A percentile compares a stretch with the other conserved stretches of the same genome.
phyloP scores from a whole-genome alignment of 169 alveolate genomes.

The Plasmodium cynomolgi region DNA sequence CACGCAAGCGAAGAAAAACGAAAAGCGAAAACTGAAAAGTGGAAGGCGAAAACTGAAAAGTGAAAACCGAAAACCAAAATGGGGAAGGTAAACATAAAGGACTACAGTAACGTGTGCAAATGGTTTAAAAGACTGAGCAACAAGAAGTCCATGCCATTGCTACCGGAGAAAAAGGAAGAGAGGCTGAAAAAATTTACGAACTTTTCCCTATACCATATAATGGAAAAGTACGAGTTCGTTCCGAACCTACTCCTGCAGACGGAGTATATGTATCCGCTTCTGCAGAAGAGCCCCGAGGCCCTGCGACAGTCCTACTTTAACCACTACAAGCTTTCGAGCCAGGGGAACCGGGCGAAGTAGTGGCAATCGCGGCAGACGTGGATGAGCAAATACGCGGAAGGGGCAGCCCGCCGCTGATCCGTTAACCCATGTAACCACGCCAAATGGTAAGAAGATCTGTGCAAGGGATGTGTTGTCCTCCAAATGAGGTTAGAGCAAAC shows the following conservation, averaged over 20 bases:
- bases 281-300: conserved; percentile 44
- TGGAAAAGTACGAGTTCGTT: conserved; percentile 65
- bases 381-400: background rate
- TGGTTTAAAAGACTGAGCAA: conserved; percentile 63
- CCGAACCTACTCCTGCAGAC: conserved; percentile 61
- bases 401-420: background rate
- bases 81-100: conserved; percentile 44
- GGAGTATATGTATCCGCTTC: conserved; percentile 36
- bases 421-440: background rate
- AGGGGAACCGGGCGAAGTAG: background rate
- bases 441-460: background rate
- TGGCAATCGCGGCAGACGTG: background rate
- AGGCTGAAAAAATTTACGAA: conserved; percentile 60
- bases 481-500: background rate
- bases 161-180: conserved; percentile 64
- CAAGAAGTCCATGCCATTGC: conserved; percentile 36
- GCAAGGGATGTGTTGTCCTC: background rate
- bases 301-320: conserved; percentile 56
- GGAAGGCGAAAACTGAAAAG: no score
- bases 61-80: background rate
- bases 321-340: conserved; percentile 44
- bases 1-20: background rate
- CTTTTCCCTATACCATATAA: conserved; percentile 64
- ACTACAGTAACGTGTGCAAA: conserved; percentile 44
- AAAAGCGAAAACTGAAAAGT: no score